Percentiles rank a stretch among this genome's conserved stretches.
Conservation (phyloP, 192 early-diverging fungal species). For the Radiomyces spectabilis region DNA sequence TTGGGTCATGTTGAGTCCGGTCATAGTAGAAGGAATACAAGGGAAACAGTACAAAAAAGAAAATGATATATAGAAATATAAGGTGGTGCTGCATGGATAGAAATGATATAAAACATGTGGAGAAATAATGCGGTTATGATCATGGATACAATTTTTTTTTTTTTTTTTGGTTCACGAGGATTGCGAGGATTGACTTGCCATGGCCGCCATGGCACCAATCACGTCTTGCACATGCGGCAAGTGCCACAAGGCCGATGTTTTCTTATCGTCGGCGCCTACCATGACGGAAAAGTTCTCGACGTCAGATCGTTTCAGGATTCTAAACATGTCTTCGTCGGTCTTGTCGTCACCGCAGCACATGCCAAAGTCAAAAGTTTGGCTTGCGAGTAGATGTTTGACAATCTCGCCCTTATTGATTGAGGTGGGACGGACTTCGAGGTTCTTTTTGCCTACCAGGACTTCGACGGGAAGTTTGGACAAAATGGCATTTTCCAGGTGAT, state of each 20-base stretch:
- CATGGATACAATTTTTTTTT: too few species aligned
- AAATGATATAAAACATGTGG: too few species aligned
- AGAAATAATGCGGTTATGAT: too few species aligned
- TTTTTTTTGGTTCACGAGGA: too few species aligned
- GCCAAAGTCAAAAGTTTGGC: slow-evolving; percentile 78
- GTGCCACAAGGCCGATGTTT: slow-evolving; percentile 83
- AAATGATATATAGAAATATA: too few species aligned
- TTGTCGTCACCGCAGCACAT: slow-evolving; percentile 96
- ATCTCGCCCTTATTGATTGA: slow-evolving; percentile 96
- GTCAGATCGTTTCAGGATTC: too few species aligned
- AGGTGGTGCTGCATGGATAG: too few species aligned
- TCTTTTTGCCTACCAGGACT: slow-evolving; percentile 93
- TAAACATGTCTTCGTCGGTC: slow-evolving; percentile 98
- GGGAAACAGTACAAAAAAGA: too few species aligned
- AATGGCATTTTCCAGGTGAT: slow-evolving; percentile 87
- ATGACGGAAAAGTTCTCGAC: slow-evolving; percentile 71
- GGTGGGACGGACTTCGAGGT: slow-evolving; percentile 90
- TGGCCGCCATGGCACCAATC: slow-evolving; percentile 30
- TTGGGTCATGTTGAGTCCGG: too few species aligned
- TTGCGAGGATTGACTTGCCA: slow-evolving; percentile 1
- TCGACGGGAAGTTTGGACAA: slow-evolving; percentile 93
- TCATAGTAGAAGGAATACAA: too few species aligned
- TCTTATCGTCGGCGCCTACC: slow-evolving; percentile 80
- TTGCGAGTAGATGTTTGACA: slow-evolving; percentile 72
- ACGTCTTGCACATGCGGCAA: slow-evolving; percentile 60